Percentiles rank a stretch among this genome's conserved stretches.
Conservation (phyloP, 73 alveolate genomes). For the Strombidium stylifer region DNA sequence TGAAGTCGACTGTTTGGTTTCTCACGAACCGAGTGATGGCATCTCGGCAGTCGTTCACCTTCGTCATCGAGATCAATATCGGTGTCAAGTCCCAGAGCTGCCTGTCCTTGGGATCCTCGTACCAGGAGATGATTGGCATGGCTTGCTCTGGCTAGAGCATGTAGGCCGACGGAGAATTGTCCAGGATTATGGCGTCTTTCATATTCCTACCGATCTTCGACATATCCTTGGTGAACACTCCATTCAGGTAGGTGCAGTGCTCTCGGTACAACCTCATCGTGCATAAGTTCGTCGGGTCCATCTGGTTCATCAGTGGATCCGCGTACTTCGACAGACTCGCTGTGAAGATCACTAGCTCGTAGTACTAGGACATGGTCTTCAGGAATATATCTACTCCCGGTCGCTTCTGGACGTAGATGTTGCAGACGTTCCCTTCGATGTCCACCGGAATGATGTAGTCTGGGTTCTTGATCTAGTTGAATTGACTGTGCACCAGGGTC, state of each 20-base stretch:
- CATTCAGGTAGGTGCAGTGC: slow-evolving; percentile 76
- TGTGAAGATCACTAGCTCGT: slow-evolving; percentile 53
- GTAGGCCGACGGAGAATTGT: slow-evolving; percentile 68
- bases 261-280: slow-evolving; percentile 74
- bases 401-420: slow-evolving; percentile 47
- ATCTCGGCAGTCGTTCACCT: slow-evolving; percentile 30
- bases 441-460: slow-evolving; percentile 53
- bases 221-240: slow-evolving; percentile 77
- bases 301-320: slow-evolving; percentile 74
- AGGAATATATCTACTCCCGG: slow-evolving; percentile 51
- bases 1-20: slow-evolving; percentile 15
- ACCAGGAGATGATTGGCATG: slow-evolving; percentile 65
- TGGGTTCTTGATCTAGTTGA: slow-evolving; percentile 45
- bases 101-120: slow-evolving; percentile 40
- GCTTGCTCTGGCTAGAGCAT: slow-evolving; percentile 76
- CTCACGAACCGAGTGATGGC: slow-evolving; percentile 38
- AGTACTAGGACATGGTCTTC: slow-evolving; percentile 20
- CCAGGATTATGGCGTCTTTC: slow-evolving; percentile 80
- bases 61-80: slow-evolving; percentile 24
- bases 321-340: slow-evolving; percentile 73
- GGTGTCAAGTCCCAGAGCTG: slow-evolving; percentile 32
- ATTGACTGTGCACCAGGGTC: slow-evolving; percentile 57
- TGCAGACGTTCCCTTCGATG: slow-evolving; percentile 40
- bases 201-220: slow-evolving; percentile 69
- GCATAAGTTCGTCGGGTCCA: slow-evolving; percentile 68